Evolutionary conservation across 768 basidiomycete genomes (phyloP), one percentile per base, ranked within the genome.

Genomic region (Dacryopinax spathularia): DNA sequence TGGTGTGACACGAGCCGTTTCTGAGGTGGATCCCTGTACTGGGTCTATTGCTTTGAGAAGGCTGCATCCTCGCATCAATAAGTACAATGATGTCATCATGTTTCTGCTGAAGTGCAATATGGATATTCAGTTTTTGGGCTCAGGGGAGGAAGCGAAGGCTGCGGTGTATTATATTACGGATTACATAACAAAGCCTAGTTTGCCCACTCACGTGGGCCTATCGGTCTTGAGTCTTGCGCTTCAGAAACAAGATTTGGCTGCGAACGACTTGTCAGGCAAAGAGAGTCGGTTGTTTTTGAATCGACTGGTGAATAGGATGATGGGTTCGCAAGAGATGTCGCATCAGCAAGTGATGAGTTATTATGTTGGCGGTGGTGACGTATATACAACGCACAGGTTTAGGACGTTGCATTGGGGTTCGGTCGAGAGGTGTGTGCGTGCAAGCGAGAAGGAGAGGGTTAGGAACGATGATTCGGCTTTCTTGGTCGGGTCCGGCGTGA

Each of bases 121-220:
- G 75, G 80, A 81, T 60, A 77, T 81, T 0, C 78, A 80, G 63
- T 78, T 74, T 44, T 74, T 81, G 13, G 73, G 73, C 0, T 79
- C 77, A 0, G 80, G 80, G 0, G 37, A 67, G 2, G 64, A 72
- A 0, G 77, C 77, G 1, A 80, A 80, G 62, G 78, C 79, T 0
- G 64, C 78, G 0, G 34, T 77, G 3, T 78, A 77, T 63, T 81
- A 81, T 60, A 77, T 80, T n/a, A 81, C 79, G 0, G 73, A 81
- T 62, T 80, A 81, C 61, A 79, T 81, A 13, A 76, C 78, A 0
- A 81, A 81, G 61, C 64, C 74, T 0, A 72, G 76, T 41, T 63
- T 80, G 9, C 77, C 77, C 34, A 66, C 74, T 0, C 76, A 81
- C 67, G 74, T 78, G 22, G 63, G 76, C 0, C 78, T 70, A 68